Conservation (phyloP, 192 early-diverging fungal species). For the Gonapodya prolifera region DNA sequence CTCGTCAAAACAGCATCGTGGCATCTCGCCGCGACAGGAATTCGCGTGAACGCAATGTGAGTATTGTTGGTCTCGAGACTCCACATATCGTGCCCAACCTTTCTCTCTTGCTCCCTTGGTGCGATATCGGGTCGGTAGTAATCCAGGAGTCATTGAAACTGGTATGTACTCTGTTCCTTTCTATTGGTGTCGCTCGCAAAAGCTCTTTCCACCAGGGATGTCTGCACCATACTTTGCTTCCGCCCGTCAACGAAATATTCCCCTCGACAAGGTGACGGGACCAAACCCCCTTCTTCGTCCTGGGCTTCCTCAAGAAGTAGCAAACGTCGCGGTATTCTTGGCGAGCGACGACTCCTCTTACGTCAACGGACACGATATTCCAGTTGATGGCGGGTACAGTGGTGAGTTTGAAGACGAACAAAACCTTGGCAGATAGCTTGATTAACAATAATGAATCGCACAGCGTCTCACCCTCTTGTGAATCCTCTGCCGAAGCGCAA, state of each 20-base stretch:
- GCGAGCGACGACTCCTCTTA: constrained; percentile 32
- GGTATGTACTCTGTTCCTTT: constrained; percentile 17
- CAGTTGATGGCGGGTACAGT: constrained; percentile 32
- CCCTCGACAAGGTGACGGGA: no score
- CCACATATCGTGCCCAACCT: background rate
- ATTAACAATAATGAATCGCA: no score
- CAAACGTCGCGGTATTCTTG: constrained; percentile 25
- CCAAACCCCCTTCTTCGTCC: background rate
- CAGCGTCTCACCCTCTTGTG: no score
- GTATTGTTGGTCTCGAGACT: constrained; percentile 13
- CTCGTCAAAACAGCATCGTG: constrained; percentile 24
- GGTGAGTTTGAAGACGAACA: no score
- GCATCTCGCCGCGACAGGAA: constrained; percentile 19
- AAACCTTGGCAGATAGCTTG: no score
- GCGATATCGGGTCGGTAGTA: constrained; percentile 35
- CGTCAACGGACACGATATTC: constrained; percentile 29
- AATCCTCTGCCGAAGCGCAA: no score
- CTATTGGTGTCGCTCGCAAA: constrained; percentile 25
- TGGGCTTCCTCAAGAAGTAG: constrained; percentile 16
- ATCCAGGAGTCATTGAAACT: constrained; percentile 27
- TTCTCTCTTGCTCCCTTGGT: constrained; percentile 13
- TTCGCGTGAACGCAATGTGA: constrained; percentile 39
- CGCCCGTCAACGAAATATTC: background rate
- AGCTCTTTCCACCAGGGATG: constrained; percentile 27
- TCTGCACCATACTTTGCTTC: background rate